Evolutionary conservation across 139 green algal species (phyloP), one percentile per base, ranked within the genome.

Genomic region (Coccomyxa sp.): DNA sequence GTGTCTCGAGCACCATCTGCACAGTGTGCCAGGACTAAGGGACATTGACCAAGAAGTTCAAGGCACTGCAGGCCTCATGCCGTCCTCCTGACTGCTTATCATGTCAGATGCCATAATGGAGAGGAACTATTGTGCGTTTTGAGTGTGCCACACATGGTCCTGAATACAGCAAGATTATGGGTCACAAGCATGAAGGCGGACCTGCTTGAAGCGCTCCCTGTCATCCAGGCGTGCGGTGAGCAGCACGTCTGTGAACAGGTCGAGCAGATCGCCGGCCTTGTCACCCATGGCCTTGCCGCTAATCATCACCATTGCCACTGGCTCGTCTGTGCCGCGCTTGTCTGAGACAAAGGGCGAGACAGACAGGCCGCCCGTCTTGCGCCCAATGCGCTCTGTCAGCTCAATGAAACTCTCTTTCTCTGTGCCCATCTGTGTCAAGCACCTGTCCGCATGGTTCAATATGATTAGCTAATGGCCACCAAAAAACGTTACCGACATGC

Each of bases 1-100:
- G 96, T 81, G 94, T 97, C 90, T 99, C 97, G 18, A 96, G 86
- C 38, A 98, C 96, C 93, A 99, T 99, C 92, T 98, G 95, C 76
- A 86, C 1, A 80, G 18, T 58, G 67, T 14, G n/a, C 15, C 31
- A 81, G 30, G 31, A 81, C 67, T 30, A 76, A 76, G n/a, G 67
- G 13, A 76, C 13, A n/a, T 76, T 27, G 14, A n/a, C 67, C 14
- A 32, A 76, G 27, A 76, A 45, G 16, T 57, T 57, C 18, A 38
- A 57, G 28, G 18, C 25, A 38, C 17, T 51, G 75, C 18, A 28
- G 7, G 7, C 38, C 3, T 51, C 3, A 51, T 51, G 38, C 38
- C 7, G 38, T 51, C 7, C 3, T 51, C 38, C 38, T 51, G 38
- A 51, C 3, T 51, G 38, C 38, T 11, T 7, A 51, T 51, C 38